Base-by-base conservation (phyloP, 2,329 filamentous ascomycete species). In the Cladobotryum mycophilum region DNA sequence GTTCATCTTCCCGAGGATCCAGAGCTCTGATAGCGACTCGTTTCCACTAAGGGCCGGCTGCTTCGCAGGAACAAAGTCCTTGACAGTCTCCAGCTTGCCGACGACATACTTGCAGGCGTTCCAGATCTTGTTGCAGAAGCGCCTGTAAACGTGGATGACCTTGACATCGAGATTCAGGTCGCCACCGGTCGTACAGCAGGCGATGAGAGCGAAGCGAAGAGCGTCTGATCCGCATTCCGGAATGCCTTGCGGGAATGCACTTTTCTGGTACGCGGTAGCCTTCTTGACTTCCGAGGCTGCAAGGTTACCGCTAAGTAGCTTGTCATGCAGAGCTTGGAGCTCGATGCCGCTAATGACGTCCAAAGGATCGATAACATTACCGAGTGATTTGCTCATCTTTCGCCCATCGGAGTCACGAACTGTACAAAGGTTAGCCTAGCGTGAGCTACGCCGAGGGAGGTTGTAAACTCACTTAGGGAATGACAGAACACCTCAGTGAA, bases 401-500 rank as follows among this genome's bases (percentile, higher is more conserved):
- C 89, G 79, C 45, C 89, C 89, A 57, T 95, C 89, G 0, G 84
- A 88, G 65, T 95, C 89, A 62, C 89, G 84, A 55, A 95, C n/a
- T n/a, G n/a, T n/a, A n/a, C n/a, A n/a, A n/a, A n/a, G n/a, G n/a
- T n/a, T n/a, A n/a, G n/a, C n/a, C n/a, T n/a, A n/a, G n/a, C n/a
- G n/a, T n/a, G n/a, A n/a, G n/a, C n/a, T n/a, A n/a, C n/a, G n/a
- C n/a, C n/a, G n/a, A n/a, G n/a, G n/a, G n/a, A n/a, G n/a, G n/a
- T n/a, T n/a, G n/a, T n/a, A n/a, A n/a, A n/a, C n/a, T n/a, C n/a
- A n/a, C n/a, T 49, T 35, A 95, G 75, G 25, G 84, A 87, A 68
- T 95, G 89, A 64, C 89, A 93, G 75, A 91, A 95, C 18, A 95
- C 89, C 70, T 95, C 89, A 45, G 76, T 84, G 73, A 95, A 95